phyloP scores from a whole-genome alignment of 2,329 filamentous ascomycete species.

The Exophiala lecanii-corni region DNA sequence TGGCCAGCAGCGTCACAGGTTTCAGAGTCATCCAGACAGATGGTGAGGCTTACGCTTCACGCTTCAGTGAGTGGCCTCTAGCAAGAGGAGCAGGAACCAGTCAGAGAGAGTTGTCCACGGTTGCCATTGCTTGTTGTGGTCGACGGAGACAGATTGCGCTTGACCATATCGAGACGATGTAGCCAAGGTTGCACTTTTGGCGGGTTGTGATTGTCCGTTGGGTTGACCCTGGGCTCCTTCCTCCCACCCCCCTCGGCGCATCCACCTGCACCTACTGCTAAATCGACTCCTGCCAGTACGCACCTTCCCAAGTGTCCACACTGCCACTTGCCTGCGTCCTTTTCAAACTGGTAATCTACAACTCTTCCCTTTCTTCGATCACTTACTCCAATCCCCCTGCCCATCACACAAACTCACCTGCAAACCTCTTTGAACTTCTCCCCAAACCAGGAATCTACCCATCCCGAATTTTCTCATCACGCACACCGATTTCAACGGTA shows the following conservation, averaged over 20 bases:
- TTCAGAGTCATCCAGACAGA: neutral
- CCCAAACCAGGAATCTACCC: constrained; percentile 8
- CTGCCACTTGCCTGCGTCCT: constrained; percentile 3
- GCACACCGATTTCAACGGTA: constrained; percentile 15
- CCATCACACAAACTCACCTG: constrained; percentile 2
- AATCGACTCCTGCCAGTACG: too few relatives aligned
- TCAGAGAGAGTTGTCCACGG: too few relatives aligned
- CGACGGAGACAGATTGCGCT: constrained; percentile 2
- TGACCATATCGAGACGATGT: constrained; percentile 3
- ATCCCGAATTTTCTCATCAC: constrained; percentile 9
- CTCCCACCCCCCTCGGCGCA: neutral
- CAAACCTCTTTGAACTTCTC: constrained; percentile 4
- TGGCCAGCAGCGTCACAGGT: neutral
- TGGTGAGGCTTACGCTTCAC: too few relatives aligned
- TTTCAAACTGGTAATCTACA: neutral
- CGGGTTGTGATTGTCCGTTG: constrained; percentile 3
- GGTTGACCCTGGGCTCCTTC: neutral
- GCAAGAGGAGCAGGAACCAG: too few relatives aligned
- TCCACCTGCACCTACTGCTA: neutral
- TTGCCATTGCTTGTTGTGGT: neutral
- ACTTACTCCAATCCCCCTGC: neutral
- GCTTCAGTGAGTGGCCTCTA: constrained; percentile 5
- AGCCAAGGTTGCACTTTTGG: neutral
- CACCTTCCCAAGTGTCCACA: neutral
- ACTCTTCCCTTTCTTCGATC: neutral